A percentile compares a stretch with the other conserved stretches of the same genome.
Evolutionary conservation across 1,284 basidiomycete species (phyloP).

Genomic region (Ceratobasidium papillatum): DNA sequence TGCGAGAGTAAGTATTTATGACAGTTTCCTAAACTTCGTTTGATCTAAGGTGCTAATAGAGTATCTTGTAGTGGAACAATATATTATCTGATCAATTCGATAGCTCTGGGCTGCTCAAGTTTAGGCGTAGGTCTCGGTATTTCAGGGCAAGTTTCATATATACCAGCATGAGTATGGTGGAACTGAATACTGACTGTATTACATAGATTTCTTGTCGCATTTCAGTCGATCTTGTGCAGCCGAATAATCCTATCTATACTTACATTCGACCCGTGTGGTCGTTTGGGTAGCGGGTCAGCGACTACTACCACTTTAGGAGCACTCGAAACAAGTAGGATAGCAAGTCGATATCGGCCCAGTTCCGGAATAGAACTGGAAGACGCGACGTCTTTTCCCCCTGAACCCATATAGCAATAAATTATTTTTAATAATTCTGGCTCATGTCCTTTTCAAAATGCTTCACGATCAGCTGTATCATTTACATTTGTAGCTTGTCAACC

Average conservation of each 20-base stretch:
- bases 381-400: too few relatives aligned
- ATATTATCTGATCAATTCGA: not conserved
- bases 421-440: too few relatives aligned
- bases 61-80: not conserved
- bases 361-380: too few relatives aligned
- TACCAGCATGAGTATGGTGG: not conserved
- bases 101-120: not conserved
- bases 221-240: not conserved
- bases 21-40: too few relatives aligned
- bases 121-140: not conserved
- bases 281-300: too few relatives aligned
- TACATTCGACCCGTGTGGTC: not conserved
- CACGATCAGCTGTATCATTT: too few relatives aligned
- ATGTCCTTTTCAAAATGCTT: too few relatives aligned
- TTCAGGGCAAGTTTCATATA: not conserved
- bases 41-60: not conserved
- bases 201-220: not conserved
- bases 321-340: too few relatives aligned
- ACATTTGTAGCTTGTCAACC: too few relatives aligned
- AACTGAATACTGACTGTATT: not conserved
- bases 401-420: too few relatives aligned
- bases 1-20: slow-evolving; percentile 13
- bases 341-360: too few relatives aligned
- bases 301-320: too few relatives aligned
- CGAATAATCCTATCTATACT: not conserved